Base-by-base conservation (phyloP, 176 grass and related monocot species). In the Dendrocalamus sinicus region DNA sequence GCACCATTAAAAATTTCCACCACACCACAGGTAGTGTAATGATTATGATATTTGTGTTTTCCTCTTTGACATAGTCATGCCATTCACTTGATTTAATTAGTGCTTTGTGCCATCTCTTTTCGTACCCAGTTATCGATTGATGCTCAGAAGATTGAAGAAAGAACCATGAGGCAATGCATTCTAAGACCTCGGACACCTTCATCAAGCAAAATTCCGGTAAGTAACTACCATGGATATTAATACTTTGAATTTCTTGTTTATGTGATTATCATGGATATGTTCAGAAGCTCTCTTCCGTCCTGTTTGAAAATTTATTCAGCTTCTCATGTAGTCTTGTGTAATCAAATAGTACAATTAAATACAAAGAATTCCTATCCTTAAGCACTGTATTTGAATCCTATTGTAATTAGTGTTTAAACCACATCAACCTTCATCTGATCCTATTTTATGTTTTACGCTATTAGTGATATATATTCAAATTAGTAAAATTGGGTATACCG, bases 61-160 rank as follows among this genome's bases (percentile, higher is more conserved):
- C 26, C 22, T n/a, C 57, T 40, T 78, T 70, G 17, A 5, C 50
- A 14, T 54, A 47, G 46, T 64, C 7, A 74, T 39, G 39, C 15
- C 4, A 35, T 75, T 84, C 13, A 53, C 57, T 45, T 84, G 7
- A 32, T 87, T 59, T 73, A 22, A 84, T n/a, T 68, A 70, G 12
- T 58, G 26, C 28, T 76, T 79, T 24, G 15, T 78, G 59, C 46
- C 45, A 76, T 69, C 1, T 54, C 41, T 63, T 69, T 78, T 77
- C 17, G 67, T 78, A 43, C 64, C 32, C 86, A 95, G 93, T 70
- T 89, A 89, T 91, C 68, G 47, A 78, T 84, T n/a, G 80, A 95
- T 68, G 83, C 89, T 85, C 91, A 95, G 55, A 95, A 84, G 89
- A 91, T 89, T 68, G 93, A 95, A 71, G 90, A 95, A 76, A 79